Evolutionary conservation across 371 early-diverging fungal genomes (phyloP), one percentile per base, ranked within the genome.

Genomic region (Phascolomyces articulosus): DNA sequence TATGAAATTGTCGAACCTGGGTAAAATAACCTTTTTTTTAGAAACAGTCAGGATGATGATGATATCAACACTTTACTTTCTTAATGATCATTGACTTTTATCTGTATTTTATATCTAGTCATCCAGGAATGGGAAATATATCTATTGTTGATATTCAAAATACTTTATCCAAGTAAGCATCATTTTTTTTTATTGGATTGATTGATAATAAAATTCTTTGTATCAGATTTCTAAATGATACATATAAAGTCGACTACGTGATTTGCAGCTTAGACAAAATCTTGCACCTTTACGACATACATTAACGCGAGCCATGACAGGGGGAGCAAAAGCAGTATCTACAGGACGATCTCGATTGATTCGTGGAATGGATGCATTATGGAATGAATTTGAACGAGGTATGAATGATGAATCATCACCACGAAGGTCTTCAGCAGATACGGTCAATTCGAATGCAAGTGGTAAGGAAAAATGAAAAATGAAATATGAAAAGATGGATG

Each of bases 1-100:
- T 78, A 85, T 56, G 88, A 86, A 58, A 85, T 88, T 60, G 82
- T 86, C 0, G 86, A 83, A n/a, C 89, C 93, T 29, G 87, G 89
- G 62, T 79, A 70, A 58, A 9, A 51, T 24, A 27, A 10, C 3
- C 47, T 18, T n/a, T n/a, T n/a, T n/a, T n/a, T n/a, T n/a, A n/a
- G n/a, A n/a, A n/a, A n/a, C n/a, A n/a, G n/a, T n/a, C n/a, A n/a
- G n/a, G n/a, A n/a, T n/a, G n/a, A n/a, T n/a, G n/a, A n/a, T n/a
- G n/a, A n/a, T n/a, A n/a, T n/a, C n/a, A n/a, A n/a, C n/a, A n/a
- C n/a, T n/a, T n/a, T n/a, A n/a, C n/a, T n/a, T n/a, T n/a, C n/a
- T n/a, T n/a, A n/a, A n/a, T n/a, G n/a, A n/a, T n/a, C n/a, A n/a
- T n/a, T n/a, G n/a, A 28, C 40, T 15, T 26, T 11, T 10, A 34